Conservation (phyloP, 768 basidiomycete species). For the Epithele typhae region DNA sequence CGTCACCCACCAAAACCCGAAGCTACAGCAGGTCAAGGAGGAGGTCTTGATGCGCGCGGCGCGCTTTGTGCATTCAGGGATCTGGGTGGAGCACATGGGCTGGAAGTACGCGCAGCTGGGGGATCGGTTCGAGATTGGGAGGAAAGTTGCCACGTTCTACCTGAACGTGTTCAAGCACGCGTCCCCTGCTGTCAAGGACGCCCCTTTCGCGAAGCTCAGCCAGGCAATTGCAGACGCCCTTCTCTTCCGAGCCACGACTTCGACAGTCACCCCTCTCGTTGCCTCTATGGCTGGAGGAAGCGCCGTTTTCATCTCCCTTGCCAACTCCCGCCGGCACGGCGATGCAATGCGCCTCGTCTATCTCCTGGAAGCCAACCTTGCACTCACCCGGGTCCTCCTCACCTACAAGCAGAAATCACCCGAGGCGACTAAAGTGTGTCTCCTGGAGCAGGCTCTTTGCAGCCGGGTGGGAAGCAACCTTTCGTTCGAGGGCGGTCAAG, state of each 20-base stretch:
- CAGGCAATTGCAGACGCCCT: slow-evolving; percentile 66
- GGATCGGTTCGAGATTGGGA: slow-evolving; percentile 80
- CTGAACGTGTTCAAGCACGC: slow-evolving; percentile 60
- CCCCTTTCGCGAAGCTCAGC: slow-evolving; percentile 58
- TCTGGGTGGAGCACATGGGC: slow-evolving; percentile 81
- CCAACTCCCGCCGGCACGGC: slow-evolving; percentile 57
- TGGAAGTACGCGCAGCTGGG: slow-evolving; percentile 86
- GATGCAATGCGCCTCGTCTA: slow-evolving; percentile 67
- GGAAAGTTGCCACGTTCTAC: slow-evolving; percentile 63
- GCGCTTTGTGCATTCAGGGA: slow-evolving; percentile 76
- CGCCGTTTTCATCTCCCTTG: slow-evolving; percentile 55
- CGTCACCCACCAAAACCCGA: slow-evolving; percentile 51
- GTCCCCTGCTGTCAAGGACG: slow-evolving; percentile 46
- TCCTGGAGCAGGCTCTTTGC: slow-evolving; percentile 77
- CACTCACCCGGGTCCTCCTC: slow-evolving; percentile 56
- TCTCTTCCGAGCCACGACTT: slow-evolving; percentile 69
- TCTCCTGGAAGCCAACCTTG: slow-evolving; percentile 65
- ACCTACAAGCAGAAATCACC: slow-evolving; percentile 51
- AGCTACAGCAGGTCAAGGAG: slow-evolving; percentile 71
- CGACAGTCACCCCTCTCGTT: slow-evolving; percentile 78
- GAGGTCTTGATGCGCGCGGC: slow-evolving; percentile 78
- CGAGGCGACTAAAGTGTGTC: slow-evolving; percentile 31
- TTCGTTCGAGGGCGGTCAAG: slow-evolving; percentile 39
- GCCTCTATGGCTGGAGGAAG: slow-evolving; percentile 61
- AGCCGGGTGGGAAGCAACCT: slow-evolving; percentile 51